Base-by-base conservation (phyloP, 345 rosid genomes). In the Isatis tinctoria region DNA sequence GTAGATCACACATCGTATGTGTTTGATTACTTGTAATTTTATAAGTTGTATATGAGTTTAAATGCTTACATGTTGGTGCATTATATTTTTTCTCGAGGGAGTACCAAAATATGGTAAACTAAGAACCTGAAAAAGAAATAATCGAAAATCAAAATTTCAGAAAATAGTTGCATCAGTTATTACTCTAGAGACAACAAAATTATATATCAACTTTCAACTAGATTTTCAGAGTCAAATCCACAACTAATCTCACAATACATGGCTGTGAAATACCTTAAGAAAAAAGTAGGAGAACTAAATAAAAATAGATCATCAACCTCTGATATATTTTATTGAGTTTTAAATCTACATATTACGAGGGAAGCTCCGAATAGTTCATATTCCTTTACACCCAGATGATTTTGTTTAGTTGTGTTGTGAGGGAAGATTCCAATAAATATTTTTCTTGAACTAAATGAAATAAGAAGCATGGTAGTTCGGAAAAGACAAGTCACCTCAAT, bases 41-140 rank as follows among this genome's bases (percentile, higher is more conserved):
- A 3, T 16, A 12, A 51, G 13, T 44, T 52, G 44, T 40, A 20
- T 49, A 47, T 14, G 51, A 61, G 48, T 62, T 43, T 35, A n/a
- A n/a, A 35, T 58, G 60, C 87, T 85, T 90, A 93, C 98, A 74
- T 79, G 84, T 74, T 83, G 87, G 47, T 82, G 90, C 76, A 83
- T 82, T 78, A 82, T 58, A 70, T 77, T 85, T 35, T 77, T 76
- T 40, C 87, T 82, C 70, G 84, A 83, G 63, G 70, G 17, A 63
- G 49, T 70, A 76, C 82, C 96, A 87, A 91, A 65, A 92, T 94
- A 91, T 72, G 98, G 96, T 66, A 87, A 79, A 83, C 97, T 88
- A 65, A 93, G 88, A 63, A 95, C 97, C 99, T 95, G 83, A 49
- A 77, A 51, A 14, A 37, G 3, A 10, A 6, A 22, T 18, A 9